Base-by-base conservation (phyloP, 208 protist species). In the Leishmania aethiopica region DNA sequence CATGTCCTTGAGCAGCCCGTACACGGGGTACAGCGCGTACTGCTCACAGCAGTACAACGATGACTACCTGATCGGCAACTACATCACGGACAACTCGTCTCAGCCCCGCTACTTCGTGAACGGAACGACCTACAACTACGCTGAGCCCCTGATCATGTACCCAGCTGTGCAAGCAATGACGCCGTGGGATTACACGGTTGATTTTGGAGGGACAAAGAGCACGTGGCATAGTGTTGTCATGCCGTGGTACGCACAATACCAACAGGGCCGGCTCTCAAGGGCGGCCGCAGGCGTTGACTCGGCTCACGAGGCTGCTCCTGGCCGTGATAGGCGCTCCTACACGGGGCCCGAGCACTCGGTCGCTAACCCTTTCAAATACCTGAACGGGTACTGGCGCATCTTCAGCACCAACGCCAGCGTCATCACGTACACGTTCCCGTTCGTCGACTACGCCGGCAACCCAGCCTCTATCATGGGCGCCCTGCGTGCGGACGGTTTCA, bases 391-490 rank as follows among this genome's bases (percentile, higher is more conserved):
- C 69, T 90, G 85, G 85, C 87, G 59, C 60, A 35, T 90, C 7
- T 77, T 82, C 37, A 74, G 37, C 13, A 60, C 62, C 22, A 82
- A 89, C 74, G 45, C 86, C 22, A 89, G 77, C 75, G 81, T 89
- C 76, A 69, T 94, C 51, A 93, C 91, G 11, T 94, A 91, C 81
- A 84, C 87, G 25, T 84, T 83, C 53, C 89, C 91, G n/a, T 94
- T 94, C 78, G 67, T 90, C 19, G 91, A 94, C 72, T 86, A 85
- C 78, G 19, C 55, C 7, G 86, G 86, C 10, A 90, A 93, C 73
- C 74, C 87, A 5, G 89, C 81, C 40, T 75, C 82, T n/a, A 81
- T 94, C 55, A 88, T 80, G 42, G 89, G 75, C 11, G 91, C 85
- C 17, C 47, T 94, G 59, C 82, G 86, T 77, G 32, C 84, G 19